These are phyloP conservation scores for Quercus glauca DNA, from an alignment of 306 rosid species.

Conservation along the genomic window DNA sequence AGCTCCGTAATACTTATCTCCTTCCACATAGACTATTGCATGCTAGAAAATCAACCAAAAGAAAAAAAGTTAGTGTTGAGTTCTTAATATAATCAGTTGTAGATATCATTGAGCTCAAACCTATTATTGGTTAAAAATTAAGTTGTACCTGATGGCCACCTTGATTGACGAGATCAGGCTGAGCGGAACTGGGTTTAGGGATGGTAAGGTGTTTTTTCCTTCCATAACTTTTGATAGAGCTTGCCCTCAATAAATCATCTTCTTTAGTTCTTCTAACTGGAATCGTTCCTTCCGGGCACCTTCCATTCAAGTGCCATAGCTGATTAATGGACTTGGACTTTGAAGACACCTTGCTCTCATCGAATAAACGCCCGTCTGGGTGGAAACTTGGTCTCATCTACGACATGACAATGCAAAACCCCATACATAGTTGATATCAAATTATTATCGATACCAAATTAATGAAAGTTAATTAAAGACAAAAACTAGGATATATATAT, in stretches of 20 bases:
- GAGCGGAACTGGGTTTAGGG: conserved; percentile 45
- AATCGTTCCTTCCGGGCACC: conserved; percentile 53
- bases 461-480: background rate
- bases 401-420: background rate
- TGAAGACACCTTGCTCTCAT: conserved; percentile 39
- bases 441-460: too few species aligned
- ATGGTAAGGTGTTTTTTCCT: conserved; percentile 38
- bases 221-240: conserved; percentile 45
- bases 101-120: too few species aligned
- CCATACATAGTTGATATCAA: too few species aligned
- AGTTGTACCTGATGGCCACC: conserved; percentile 56
- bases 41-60: conserved; percentile 35
- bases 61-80: background rate
- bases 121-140: background rate
- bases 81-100: too few species aligned
- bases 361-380: conserved; percentile 37
- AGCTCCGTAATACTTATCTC: conserved; percentile 53
- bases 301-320: conserved; percentile 47
- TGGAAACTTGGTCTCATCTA: conserved; percentile 40
- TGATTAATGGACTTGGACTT: conserved; percentile 37
- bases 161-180: conserved; percentile 45
- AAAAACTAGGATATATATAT: background rate
- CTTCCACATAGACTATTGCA: conserved; percentile 57
- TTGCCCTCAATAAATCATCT: conserved; percentile 47
- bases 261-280: conserved; percentile 48